Percentiles rank a stretch among this genome's conserved stretches.
phyloP scores from a whole-genome alignment of 257 asterid species.

The Paraleonurus japonicus region DNA sequence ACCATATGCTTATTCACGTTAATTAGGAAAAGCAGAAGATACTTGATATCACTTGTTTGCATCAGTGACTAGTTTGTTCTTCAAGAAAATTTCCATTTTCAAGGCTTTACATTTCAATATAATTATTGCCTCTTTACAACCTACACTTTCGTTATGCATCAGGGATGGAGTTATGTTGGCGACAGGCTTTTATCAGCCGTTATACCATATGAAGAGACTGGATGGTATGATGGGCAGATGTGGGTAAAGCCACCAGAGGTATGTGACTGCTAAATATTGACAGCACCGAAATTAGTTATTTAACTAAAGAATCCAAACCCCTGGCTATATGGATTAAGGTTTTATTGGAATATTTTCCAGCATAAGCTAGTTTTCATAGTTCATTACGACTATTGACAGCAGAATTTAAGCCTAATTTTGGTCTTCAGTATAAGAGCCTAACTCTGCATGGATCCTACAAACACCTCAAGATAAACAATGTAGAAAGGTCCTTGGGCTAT shows the following conservation, averaged over 20 bases:
- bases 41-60: background rate
- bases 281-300: background rate
- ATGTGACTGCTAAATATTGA: constrained; percentile 18
- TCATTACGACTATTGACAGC: background rate
- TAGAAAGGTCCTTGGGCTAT: background rate
- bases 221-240: constrained; percentile 96
- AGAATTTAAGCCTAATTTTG: background rate
- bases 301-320: constrained; percentile 7
- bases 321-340: background rate
- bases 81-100: background rate
- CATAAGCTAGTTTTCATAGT: background rate
- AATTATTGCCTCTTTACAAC: background rate
- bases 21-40: background rate
- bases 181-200: constrained; percentile 88
- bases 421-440: background rate
- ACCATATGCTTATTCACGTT: background rate
- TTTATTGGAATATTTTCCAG: background rate
- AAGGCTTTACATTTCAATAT: background rate
- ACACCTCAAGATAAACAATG: background rate
- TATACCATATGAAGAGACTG: constrained; percentile 86
- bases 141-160: constrained; percentile 9
- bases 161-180: constrained; percentile 97
- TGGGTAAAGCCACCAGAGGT: constrained; percentile 99
- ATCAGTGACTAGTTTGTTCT: background rate
- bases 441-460: background rate